Conservation (phyloP, 2,329 filamentous ascomycete species). For the Chrysoporthe cubensis region DNA sequence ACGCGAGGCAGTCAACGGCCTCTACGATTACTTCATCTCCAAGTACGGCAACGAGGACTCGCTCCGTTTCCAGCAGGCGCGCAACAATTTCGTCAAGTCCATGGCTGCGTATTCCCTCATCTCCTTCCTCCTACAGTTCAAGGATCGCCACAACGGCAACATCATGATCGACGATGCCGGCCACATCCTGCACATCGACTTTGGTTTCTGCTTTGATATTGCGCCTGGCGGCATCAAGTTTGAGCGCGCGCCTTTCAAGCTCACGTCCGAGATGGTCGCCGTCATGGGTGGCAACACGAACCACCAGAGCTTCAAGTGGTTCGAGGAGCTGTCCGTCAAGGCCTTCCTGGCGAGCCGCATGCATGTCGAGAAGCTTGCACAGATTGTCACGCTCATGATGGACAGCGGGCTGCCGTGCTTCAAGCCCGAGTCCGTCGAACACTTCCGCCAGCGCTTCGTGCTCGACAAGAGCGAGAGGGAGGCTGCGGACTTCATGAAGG, state of each 20-base stretch:
- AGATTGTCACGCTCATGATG: slow-evolving; percentile 93
- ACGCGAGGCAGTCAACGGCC: slow-evolving; percentile 93
- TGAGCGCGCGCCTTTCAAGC: slow-evolving; percentile 96
- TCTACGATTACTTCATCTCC: slow-evolving; percentile 97
- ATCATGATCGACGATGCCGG: slow-evolving; percentile 99
- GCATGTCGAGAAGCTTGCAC: slow-evolving; percentile 84
- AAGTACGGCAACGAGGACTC: slow-evolving; percentile 98
- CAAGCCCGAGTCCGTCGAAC: slow-evolving; percentile 90
- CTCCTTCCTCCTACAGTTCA: slow-evolving; percentile 96
- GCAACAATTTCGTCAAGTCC: slow-evolving; percentile 97
- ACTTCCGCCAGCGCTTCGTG: slow-evolving; percentile 92
- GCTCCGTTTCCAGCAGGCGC: slow-evolving; percentile 90
- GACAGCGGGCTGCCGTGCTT: slow-evolving; percentile 96
- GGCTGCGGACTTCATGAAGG: slow-evolving; percentile 91
- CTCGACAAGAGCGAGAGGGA: slow-evolving; percentile 89
- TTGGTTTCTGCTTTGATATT: slow-evolving; percentile 99
- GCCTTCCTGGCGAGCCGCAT: slow-evolving; percentile 87
- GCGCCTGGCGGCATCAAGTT: slow-evolving; percentile 96
- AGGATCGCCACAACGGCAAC: slow-evolving; percentile 98
- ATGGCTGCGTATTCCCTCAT: slow-evolving; percentile 99
- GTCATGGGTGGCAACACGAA: slow-evolving; percentile 91
- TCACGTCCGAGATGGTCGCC: slow-evolving; percentile 97
- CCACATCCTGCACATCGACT: slow-evolving; percentile 98
- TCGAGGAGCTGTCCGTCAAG: slow-evolving; percentile 95
- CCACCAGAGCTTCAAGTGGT: slow-evolving; percentile 90